Conservation (phyloP, 2,329 filamentous ascomycete genomes). For the Xylariaceae sp. region DNA sequence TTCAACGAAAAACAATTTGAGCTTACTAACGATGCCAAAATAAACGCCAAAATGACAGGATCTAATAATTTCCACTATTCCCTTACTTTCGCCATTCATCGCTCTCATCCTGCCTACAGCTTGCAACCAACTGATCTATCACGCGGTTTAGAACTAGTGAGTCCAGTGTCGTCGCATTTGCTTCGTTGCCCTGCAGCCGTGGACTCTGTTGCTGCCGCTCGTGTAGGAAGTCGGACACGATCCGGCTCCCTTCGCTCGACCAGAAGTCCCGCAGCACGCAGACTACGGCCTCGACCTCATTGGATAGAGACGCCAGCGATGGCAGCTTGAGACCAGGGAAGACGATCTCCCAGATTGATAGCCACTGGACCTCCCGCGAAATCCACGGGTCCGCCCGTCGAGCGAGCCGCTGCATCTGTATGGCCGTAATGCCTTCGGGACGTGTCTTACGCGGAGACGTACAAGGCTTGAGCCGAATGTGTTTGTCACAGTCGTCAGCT, state of each 20-base stretch:
- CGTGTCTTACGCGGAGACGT: neutral
- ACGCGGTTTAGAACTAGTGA: neutral
- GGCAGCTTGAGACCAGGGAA: slow-evolving; percentile 26
- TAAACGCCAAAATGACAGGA: no score
- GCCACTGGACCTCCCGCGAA: slow-evolving; percentile 26
- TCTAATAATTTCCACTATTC: no score
- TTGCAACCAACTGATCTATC: slow-evolving; percentile 10
- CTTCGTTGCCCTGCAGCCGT: neutral
- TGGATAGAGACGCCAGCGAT: neutral
- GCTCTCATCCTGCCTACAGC: neutral
- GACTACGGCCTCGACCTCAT: slow-evolving; percentile 16
- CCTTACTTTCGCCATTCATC: neutral
- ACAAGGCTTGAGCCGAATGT: slow-evolving; percentile 24
- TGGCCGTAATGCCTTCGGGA: slow-evolving; percentile 24
- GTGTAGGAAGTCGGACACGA: slow-evolving; percentile 19
- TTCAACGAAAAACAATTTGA: no score
- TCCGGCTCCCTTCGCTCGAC: slow-evolving; percentile 18
- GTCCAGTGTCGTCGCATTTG: neutral
- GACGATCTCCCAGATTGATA: slow-evolving; percentile 28
- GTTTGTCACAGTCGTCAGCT: slow-evolving; percentile 15
- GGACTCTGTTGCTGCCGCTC: slow-evolving; percentile 3
- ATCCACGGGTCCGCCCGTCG: slow-evolving; percentile 4
- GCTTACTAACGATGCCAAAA: no score
- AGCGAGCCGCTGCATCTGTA: slow-evolving; percentile 30
- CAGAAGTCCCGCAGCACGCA: slow-evolving; percentile 28